These are phyloP conservation scores for Nannochloris sp. DNA, from an alignment of 139 green algal species.

Conservation along the genomic window DNA sequence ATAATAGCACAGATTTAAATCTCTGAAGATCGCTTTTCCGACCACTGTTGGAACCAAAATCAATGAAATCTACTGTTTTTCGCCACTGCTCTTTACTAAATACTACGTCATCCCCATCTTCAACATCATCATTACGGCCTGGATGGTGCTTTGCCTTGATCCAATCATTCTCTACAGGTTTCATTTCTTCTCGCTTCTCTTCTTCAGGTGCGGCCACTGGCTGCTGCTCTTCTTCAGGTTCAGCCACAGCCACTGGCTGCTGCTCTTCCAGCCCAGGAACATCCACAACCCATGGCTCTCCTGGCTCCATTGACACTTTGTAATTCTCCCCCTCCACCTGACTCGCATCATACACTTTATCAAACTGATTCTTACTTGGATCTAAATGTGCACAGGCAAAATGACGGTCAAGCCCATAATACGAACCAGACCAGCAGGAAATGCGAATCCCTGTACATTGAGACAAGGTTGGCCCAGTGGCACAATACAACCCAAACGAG, in stretches of 20 bases:
- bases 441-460: slow-evolving; percentile 31
- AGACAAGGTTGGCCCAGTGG: slow-evolving; percentile 43
- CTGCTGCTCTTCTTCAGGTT: slow-evolving; percentile 23
- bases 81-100: slow-evolving; percentile 23
- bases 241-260: slow-evolving; percentile 9
- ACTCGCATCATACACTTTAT: slow-evolving; percentile 40
- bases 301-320: slow-evolving; percentile 23
- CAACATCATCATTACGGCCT: slow-evolving; percentile 1
- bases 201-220: slow-evolving; percentile 13
- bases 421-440: slow-evolving; percentile 48
- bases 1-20: background rate
- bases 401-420: slow-evolving; percentile 37
- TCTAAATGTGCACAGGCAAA: slow-evolving; percentile 50
- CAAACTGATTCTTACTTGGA: slow-evolving; percentile 49
- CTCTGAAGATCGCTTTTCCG: background rate
- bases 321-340: slow-evolving; percentile 31
- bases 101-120: slow-evolving; percentile 1
- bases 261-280: slow-evolving; percentile 17
- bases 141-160: slow-evolving; percentile 10
- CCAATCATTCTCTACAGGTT: slow-evolving; percentile 20
- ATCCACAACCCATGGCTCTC: slow-evolving; percentile 38
- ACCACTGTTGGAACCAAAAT: slow-evolving; percentile 19
- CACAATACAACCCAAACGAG: slow-evolving; percentile 49
- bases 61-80: slow-evolving; percentile 30
- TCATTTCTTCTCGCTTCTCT: slow-evolving; percentile 32